phyloP scores from a whole-genome alignment of 2,329 filamentous ascomycete species.

The Beauveria caledonica region DNA sequence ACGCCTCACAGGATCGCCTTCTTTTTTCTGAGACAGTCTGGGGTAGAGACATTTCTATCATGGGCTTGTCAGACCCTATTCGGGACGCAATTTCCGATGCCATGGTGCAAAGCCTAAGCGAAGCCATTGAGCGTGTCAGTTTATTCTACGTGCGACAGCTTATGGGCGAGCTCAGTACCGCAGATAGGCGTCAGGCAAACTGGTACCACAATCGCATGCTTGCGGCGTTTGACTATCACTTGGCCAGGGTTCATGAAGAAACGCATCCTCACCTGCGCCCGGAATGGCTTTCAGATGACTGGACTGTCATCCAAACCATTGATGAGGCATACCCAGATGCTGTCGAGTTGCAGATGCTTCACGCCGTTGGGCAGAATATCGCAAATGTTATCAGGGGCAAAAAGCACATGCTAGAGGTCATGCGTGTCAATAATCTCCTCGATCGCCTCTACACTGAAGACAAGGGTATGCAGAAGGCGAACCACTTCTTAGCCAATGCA shows the following conservation, averaged over 20 bases:
- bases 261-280: not conserved
- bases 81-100: not conserved
- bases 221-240: not conserved
- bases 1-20: not conserved
- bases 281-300: not conserved
- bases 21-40: not conserved
- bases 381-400: constrained; percentile 10
- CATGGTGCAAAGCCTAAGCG: not conserved
- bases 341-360: constrained; percentile 12
- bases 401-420: constrained; percentile 13
- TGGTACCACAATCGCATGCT: not conserved
- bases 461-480: constrained; percentile 9
- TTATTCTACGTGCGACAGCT: not conserved
- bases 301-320: not conserved
- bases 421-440: constrained; percentile 12
- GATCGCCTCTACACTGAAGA: constrained; percentile 14
- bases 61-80: not conserved
- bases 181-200: not conserved
- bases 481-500: constrained; percentile 11
- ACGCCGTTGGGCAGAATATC: constrained; percentile 12
- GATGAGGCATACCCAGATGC: constrained; percentile 7
- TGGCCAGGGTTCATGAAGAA: not conserved
- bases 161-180: not conserved
- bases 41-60: not conserved
- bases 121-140: not conserved